Base-by-base conservation (phyloP, 306 rosid genomes). In the Pueraria montana region DNA sequence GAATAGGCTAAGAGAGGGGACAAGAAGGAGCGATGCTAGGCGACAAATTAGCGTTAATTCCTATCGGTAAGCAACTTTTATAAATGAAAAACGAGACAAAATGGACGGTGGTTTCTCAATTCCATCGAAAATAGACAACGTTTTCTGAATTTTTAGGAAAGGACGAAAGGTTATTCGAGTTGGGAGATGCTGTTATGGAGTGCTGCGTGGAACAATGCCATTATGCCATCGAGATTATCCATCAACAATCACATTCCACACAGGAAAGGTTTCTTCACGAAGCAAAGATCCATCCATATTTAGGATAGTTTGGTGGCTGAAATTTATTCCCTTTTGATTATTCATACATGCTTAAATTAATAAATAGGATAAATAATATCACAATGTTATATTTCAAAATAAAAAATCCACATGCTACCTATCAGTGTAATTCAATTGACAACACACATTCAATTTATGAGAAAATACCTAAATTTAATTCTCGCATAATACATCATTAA, bases 91-190 rank as follows among this genome's bases (percentile, higher is more conserved):
- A 63, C 0, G 23, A 67, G 72, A 77, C 58, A 71, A 36, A 13
- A 24, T 17, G 56, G 76, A 38, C 6, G 86, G 75, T 71, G 83
- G 63, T n/a, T 78, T 71, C 69, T 62, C 62, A 26, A 84, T 84
- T 84, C 62, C 77, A 76, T 84, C 80, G 1, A n/a, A 61, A 61
- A 23, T 63, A 21, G 20, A 18, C 79, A 18, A 45, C 78, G 48
- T 46, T 70, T 30, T n/a, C 68, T 70, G 6, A 38, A 36, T 34
- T 32, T 3, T 9, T 20, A 56, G 56, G 46, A 82, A 82, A 75
- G 8, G 52, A 24, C 36, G 14, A 59, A 56, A 63, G 13, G 36
- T 76, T 66, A 43, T 82, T 21, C 11, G 2, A 42, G 2, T 42
- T 45, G 30, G 64, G 30, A 82, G 76, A 65, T 50, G 69, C 72